Evolutionary conservation across 176 grass and related monocot genomes (phyloP).

Genomic region (Juncus inflexus): DNA sequence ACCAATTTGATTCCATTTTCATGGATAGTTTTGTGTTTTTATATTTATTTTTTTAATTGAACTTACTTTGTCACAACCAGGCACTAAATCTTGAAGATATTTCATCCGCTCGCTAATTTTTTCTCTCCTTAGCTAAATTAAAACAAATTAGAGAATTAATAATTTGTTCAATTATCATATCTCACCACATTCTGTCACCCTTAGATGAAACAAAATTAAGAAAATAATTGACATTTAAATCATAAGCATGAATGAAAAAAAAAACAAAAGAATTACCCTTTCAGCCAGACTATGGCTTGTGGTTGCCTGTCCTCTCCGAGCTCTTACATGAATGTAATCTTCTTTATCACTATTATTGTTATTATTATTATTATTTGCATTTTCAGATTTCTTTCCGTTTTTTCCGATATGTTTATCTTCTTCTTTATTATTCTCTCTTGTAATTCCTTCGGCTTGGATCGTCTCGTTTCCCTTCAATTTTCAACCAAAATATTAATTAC

Average conservation of each 20-base stretch:
- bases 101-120: constrained; percentile 86
- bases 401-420: constrained; percentile 48
- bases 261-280: constrained; percentile 39
- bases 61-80: constrained; percentile 77
- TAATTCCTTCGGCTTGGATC: constrained; percentile 25
- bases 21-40: too few species aligned
- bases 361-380: background rate
- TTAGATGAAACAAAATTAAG: background rate
- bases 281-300: constrained; percentile 88
- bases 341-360: constrained; percentile 24
- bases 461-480: too few species aligned
- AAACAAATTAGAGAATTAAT: constrained; percentile 3
- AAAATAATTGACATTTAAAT: too few species aligned
- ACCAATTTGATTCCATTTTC: too few species aligned
- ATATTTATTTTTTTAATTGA: background rate
- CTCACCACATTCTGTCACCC: background rate
- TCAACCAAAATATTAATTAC: constrained; percentile 12
- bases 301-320: constrained; percentile 71
- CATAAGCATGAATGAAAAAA: too few species aligned
- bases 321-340: constrained; percentile 75
- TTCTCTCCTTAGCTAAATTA: constrained; percentile 64
- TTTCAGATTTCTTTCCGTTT: constrained; percentile 35
- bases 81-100: constrained; percentile 83
- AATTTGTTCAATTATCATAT: background rate
- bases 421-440: constrained; percentile 59